Percentiles rank a stretch among this genome's conserved stretches.
These are phyloP conservation scores for Blastobotrys parvus DNA, from an alignment of 805 yeast genomes.

Conservation along the genomic window DNA sequence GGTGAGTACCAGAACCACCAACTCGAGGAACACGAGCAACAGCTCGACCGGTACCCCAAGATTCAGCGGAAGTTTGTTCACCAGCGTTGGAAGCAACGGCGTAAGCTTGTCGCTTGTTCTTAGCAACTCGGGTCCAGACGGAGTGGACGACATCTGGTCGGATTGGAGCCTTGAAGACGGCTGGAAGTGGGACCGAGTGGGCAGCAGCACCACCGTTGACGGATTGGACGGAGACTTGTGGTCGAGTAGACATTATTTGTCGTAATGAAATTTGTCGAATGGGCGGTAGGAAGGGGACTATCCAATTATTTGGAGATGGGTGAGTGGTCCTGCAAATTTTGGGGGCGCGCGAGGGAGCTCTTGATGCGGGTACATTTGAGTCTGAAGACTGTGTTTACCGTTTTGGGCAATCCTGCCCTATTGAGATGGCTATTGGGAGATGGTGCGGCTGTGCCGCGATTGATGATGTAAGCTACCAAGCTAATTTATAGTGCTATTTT, in stretches of 20 bases:
- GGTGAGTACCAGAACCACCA: constrained; percentile 99
- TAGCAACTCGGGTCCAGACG: constrained; percentile 96
- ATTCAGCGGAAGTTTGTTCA: constrained; percentile 99
- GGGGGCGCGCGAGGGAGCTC: not conserved
- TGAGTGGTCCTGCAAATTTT: not conserved
- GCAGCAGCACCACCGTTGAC: constrained; percentile 80
- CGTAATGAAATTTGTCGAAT: constrained; percentile 4
- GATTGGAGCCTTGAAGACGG: constrained; percentile 99
- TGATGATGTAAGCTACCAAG: no score
- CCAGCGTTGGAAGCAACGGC: constrained; percentile 99
- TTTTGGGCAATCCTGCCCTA: no score
- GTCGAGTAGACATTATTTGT: constrained; percentile 59
- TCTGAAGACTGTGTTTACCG: no score
- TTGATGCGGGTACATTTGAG: no score
- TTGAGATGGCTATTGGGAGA: no score
- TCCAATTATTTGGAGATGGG: no score
- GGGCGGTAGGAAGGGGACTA: not conserved
- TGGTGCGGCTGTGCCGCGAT: no score
- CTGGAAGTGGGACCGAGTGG: constrained; percentile 86
- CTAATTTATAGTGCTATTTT: no score
- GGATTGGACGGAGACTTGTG: constrained; percentile 94
- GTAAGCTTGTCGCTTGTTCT: constrained; percentile 99
- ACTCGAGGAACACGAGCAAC: constrained; percentile 99
- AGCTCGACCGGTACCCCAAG: constrained; percentile 99
- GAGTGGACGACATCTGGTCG: constrained; percentile 99